Percentiles rank a stretch among this genome's conserved stretches.
Evolutionary conservation across 352 stramenopile species (phyloP).

Genomic region (Globisporangium nodosum): DNA sequence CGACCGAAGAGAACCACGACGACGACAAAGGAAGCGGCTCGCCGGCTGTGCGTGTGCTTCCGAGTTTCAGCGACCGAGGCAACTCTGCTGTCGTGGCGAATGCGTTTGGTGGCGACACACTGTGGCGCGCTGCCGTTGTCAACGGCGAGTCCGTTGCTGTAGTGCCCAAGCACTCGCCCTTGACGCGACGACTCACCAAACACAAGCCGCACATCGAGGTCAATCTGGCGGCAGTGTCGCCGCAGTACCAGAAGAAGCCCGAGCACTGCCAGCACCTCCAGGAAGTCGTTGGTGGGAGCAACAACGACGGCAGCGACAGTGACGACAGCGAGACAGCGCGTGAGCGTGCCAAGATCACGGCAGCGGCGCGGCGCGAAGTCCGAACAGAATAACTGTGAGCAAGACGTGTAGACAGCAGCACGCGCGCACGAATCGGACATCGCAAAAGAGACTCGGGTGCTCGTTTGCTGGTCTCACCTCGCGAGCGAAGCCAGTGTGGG

Average conservation of each 20-base stretch:
- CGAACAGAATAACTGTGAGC: not conserved
- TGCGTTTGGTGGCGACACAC: not conserved
- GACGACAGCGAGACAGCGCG: not conserved
- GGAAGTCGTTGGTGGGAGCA: not conserved
- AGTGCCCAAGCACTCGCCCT: constrained; percentile 16
- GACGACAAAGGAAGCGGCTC: not conserved
- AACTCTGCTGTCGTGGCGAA: not conserved
- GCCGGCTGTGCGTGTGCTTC: not conserved
- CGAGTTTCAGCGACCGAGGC: not conserved
- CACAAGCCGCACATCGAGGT: constrained; percentile 42
- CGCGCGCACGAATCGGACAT: too few relatives aligned
- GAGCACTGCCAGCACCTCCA: not conserved
- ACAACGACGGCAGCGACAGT: not conserved
- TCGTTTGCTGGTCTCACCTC: not conserved
- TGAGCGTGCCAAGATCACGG: not conserved
- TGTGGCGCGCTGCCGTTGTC: not conserved
- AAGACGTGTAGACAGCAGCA: not conserved
- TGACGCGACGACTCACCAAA: constrained; percentile 31
- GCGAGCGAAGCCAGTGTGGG: not conserved
- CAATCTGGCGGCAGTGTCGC: constrained; percentile 23
- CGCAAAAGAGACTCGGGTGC: too few relatives aligned
- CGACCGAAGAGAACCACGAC: constrained; percentile 12
- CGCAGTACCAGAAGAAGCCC: constrained; percentile 15
- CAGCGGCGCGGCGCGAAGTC: not conserved
- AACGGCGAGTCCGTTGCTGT: not conserved